Evolutionary conservation across 1,284 basidiomycete genomes (phyloP).

Genomic region (Microbotryum violaceum): DNA sequence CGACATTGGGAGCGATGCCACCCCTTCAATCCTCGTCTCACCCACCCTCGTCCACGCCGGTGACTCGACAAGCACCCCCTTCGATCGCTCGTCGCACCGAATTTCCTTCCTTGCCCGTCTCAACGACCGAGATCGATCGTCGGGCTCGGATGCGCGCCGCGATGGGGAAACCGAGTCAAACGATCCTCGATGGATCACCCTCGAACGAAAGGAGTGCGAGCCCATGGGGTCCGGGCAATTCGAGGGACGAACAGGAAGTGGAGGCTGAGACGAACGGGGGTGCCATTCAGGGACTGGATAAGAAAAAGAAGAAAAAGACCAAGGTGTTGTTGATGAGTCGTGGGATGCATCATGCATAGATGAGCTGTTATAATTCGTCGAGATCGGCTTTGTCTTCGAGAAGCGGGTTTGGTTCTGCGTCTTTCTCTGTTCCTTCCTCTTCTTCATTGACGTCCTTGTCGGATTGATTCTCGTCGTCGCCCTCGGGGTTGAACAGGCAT

Average conservation of each 20-base stretch:
- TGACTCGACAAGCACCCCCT: background rate
- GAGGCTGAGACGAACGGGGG: background rate
- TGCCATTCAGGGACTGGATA: background rate
- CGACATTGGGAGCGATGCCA: background rate
- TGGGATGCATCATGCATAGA: slow-evolving; percentile 13
- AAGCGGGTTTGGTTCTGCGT: too few relatives aligned
- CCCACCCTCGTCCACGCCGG: background rate
- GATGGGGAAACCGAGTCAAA: slow-evolving; percentile 12
- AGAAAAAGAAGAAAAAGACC: slow-evolving; percentile 23
- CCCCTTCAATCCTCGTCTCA: background rate
- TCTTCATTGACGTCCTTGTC: too few relatives aligned
- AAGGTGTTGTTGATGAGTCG: slow-evolving; percentile 23
- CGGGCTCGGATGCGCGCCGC: slow-evolving; percentile 22
- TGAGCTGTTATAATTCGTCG: too few relatives aligned
- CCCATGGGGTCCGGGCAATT: background rate
- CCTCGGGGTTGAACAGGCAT: too few relatives aligned
- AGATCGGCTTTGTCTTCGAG: too few relatives aligned
- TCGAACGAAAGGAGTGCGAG: background rate
- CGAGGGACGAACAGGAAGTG: background rate
- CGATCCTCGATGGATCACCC: slow-evolving; percentile 15
- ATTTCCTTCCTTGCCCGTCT: slow-evolving; percentile 19
- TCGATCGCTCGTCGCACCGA: slow-evolving; percentile 13
- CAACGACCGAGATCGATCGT: slow-evolving; percentile 5
- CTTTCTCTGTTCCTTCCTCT: too few relatives aligned
- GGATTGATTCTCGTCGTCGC: too few relatives aligned